Conservation (phyloP, 2,329 filamentous ascomycete genomes). For the Penicillium italicum region DNA sequence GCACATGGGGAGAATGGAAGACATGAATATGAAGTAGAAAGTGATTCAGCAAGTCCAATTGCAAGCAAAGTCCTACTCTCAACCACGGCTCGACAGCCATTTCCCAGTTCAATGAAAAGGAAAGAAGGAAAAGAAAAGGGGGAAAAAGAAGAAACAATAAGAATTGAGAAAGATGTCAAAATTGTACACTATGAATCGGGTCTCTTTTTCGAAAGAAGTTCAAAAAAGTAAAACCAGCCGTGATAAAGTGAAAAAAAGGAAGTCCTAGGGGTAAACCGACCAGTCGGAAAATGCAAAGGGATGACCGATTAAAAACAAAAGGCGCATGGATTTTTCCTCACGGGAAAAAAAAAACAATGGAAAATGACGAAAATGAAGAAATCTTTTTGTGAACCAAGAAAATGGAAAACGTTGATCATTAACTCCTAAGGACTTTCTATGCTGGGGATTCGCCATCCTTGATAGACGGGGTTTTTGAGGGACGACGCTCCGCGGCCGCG, state of each 20-base stretch:
- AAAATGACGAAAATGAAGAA: slow-evolving; percentile 21
- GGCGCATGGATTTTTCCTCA: slow-evolving; percentile 5
- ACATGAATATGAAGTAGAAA: not conserved
- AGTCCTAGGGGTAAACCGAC: slow-evolving; percentile 18
- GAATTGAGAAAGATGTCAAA: slow-evolving; percentile 23
- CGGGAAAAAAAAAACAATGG: slow-evolving; percentile 1
- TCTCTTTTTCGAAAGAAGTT: slow-evolving; percentile 12
- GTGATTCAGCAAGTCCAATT: not conserved
- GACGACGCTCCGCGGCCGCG: slow-evolving; percentile 41
- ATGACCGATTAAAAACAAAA: slow-evolving; percentile 12
- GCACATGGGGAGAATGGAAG: not conserved
- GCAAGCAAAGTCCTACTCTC: not conserved
- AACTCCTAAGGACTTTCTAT: slow-evolving; percentile 38
- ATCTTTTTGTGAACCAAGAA: slow-evolving; percentile 32
- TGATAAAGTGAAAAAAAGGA: slow-evolving; percentile 13
- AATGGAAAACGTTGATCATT: slow-evolving; percentile 39
- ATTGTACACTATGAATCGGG: slow-evolving; percentile 32
- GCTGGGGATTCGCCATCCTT: slow-evolving; percentile 41
- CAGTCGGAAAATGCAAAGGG: slow-evolving; percentile 28
- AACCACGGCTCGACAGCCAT: not conserved
- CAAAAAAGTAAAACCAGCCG: slow-evolving; percentile 14
- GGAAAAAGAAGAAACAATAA: slow-evolving; percentile 16
- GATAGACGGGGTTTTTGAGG: slow-evolving; percentile 41
- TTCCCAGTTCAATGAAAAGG: not conserved
- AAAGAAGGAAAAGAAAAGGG: not conserved